Conservation (phyloP, 768 basidiomycete genomes). For the Lactifluus volemus region DNA sequence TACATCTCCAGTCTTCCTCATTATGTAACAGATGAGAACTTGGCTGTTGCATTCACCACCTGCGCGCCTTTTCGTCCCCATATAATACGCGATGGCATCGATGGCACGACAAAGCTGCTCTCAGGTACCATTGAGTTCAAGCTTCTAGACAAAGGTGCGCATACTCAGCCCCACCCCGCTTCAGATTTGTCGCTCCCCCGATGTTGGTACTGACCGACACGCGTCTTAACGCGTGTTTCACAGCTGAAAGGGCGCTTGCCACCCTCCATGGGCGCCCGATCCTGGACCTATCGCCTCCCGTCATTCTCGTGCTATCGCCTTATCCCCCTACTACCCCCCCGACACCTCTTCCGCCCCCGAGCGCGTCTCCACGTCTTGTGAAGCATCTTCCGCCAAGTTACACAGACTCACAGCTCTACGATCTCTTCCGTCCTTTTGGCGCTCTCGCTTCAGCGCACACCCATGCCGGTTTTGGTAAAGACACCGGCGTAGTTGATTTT, state of each 20-base stretch:
- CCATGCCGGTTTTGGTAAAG: constrained; percentile 66
- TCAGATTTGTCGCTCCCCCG: not conserved
- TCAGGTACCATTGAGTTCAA: constrained; percentile 81
- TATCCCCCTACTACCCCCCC: constrained; percentile 76
- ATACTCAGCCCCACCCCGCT: not conserved
- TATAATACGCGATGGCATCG: constrained; percentile 55
- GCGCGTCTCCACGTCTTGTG: constrained; percentile 69
- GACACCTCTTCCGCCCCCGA: constrained; percentile 64
- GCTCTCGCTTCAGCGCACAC: constrained; percentile 72
- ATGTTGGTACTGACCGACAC: not conserved
- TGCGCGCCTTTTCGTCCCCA: constrained; percentile 79
- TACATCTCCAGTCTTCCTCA: constrained; percentile 74
- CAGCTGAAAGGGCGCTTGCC: constrained; percentile 85
- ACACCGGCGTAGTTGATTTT: constrained; percentile 75
- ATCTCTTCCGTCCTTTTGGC: constrained; percentile 77
- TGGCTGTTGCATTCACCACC: constrained; percentile 61
- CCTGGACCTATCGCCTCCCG: constrained; percentile 49
- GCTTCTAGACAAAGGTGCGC: constrained; percentile 67
- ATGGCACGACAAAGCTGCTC: constrained; percentile 41
- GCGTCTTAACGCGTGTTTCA: constrained; percentile 14
- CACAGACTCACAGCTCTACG: constrained; percentile 69
- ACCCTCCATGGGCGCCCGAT: constrained; percentile 72
- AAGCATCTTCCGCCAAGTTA: constrained; percentile 71
- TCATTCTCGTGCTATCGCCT: constrained; percentile 64
- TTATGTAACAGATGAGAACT: constrained; percentile 65